Percentiles rank a stretch among this genome's conserved stretches.
Conservation (phyloP, 2,329 filamentous ascomycete genomes). For the Alternaria sp. region DNA sequence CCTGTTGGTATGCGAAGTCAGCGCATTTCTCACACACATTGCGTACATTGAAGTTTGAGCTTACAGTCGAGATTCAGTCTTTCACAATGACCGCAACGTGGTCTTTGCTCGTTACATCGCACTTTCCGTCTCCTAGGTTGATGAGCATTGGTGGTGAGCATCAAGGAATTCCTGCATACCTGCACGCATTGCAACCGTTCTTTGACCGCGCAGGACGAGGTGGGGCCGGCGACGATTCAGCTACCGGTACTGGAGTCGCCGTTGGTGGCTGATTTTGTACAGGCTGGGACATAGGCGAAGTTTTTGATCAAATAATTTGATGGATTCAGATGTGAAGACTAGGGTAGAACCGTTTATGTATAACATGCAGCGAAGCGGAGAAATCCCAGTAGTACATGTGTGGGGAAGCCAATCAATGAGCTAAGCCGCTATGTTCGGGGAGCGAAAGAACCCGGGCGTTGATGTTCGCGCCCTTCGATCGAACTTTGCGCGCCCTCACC, state of each 20-base stretch:
- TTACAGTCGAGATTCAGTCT: constrained; percentile 61
- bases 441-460: neutral
- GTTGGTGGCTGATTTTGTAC: constrained; percentile 22
- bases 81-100: constrained; percentile 63
- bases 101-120: constrained; percentile 63
- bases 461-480: neutral
- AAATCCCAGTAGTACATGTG: neutral
- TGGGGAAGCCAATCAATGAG: constrained; percentile 21
- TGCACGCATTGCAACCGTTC: constrained; percentile 44
- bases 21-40: neutral
- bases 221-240: constrained; percentile 17
- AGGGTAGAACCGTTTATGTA: constrained; percentile 2
- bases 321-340: neutral
- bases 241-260: constrained; percentile 20
- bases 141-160: constrained; percentile 14
- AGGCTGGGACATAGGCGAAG: constrained; percentile 30
- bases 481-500: neutral
- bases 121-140: constrained; percentile 60
- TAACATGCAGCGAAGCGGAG: neutral
- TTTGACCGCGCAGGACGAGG: constrained; percentile 42
- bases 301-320: neutral
- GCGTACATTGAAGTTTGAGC: neutral
- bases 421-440: neutral
- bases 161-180: constrained; percentile 18
- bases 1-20: neutral